These are phyloP conservation scores for Metschnikowia peoriensis DNA, from an alignment of 805 yeast species.

Conservation along the genomic window DNA sequence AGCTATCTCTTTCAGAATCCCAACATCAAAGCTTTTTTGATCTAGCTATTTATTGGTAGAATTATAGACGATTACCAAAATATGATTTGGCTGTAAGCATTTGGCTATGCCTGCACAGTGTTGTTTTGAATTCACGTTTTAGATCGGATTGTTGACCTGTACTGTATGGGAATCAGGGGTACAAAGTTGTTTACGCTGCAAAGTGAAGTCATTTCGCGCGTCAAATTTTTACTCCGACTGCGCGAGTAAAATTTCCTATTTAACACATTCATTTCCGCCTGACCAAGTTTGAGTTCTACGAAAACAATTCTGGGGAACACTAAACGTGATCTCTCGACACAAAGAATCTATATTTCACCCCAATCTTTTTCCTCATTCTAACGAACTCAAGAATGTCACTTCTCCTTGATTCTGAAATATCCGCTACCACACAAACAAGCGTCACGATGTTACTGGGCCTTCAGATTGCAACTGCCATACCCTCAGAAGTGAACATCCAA, in stretches of 20 bases:
- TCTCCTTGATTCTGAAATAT: conserved; percentile 15
- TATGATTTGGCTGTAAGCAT: no score
- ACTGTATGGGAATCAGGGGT: conserved; percentile 5
- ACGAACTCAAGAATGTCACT: conserved; percentile 14
- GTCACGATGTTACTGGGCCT: conserved; percentile 17
- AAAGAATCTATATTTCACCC: not conserved
- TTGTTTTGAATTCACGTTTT: not conserved
- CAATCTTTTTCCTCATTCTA: not conserved
- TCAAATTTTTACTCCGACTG: not conserved
- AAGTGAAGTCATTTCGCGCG: conserved; percentile 3
- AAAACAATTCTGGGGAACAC: no score
- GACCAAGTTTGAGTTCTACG: not conserved
- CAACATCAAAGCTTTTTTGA: no score
- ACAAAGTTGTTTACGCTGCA: conserved; percentile 3
- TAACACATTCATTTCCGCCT: not conserved
- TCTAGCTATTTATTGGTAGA: not conserved
- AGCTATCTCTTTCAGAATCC: no score
- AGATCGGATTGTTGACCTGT: conserved; percentile 1
- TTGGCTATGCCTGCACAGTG: not conserved
- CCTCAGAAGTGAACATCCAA: conserved; percentile 1
- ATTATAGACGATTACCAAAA: no score
- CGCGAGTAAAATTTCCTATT: not conserved
- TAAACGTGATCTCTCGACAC: not conserved
- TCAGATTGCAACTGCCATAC: conserved; percentile 12
- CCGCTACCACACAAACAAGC: conserved; percentile 6